These are phyloP conservation scores for Phytophthora lateralis DNA, from an alignment of 352 stramenopile species.

Conservation along the genomic window DNA sequence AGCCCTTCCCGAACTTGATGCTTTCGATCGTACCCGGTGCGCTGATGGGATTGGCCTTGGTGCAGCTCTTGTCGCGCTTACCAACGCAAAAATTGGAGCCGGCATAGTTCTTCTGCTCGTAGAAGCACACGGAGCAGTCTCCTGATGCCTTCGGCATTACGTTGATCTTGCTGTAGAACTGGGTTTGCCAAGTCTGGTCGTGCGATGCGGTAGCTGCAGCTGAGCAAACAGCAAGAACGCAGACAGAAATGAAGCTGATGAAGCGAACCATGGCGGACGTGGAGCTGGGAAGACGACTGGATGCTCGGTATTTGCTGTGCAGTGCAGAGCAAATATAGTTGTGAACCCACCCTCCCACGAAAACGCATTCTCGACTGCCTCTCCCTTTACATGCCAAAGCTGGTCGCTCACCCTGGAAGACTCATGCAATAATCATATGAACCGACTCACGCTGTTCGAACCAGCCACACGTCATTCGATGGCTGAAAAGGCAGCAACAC, in stretches of 20 bases:
- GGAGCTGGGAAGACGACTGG: not conserved
- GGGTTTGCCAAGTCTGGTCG: slow-evolving; percentile 23
- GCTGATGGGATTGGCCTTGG: slow-evolving; percentile 39
- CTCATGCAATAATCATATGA: slow-evolving; percentile 5
- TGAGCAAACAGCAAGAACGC: slow-evolving; percentile 13
- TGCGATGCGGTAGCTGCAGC: slow-evolving; percentile 10
- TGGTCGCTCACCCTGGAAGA: not conserved
- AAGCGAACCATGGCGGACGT: slow-evolving; percentile 23
- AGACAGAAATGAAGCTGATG: not conserved
- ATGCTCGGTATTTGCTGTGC: slow-evolving; percentile 1
- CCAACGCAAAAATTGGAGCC: slow-evolving; percentile 44
- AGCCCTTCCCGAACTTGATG: slow-evolving; percentile 48
- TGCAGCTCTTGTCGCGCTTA: slow-evolving; percentile 31
- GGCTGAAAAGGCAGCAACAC: slow-evolving; percentile 14
- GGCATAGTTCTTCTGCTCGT: slow-evolving; percentile 38
- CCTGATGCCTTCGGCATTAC: slow-evolving; percentile 24
- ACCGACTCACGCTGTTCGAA: slow-evolving; percentile 26
- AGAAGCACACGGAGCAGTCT: slow-evolving; percentile 52
- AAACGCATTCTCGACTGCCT: not conserved
- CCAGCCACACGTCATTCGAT: slow-evolving; percentile 12
- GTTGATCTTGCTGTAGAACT: slow-evolving; percentile 36
- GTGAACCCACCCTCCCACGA: not conserved
- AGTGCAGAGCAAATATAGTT: slow-evolving; percentile 20
- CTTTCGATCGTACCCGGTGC: slow-evolving; percentile 46
- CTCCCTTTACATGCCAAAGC: slow-evolving; percentile 21